A percentile compares a stretch with the other conserved stretches of the same genome.
These are phyloP conservation scores for Lactifluus hygrophoroides DNA, from an alignment of 768 basidiomycete genomes.

Conservation along the genomic window DNA sequence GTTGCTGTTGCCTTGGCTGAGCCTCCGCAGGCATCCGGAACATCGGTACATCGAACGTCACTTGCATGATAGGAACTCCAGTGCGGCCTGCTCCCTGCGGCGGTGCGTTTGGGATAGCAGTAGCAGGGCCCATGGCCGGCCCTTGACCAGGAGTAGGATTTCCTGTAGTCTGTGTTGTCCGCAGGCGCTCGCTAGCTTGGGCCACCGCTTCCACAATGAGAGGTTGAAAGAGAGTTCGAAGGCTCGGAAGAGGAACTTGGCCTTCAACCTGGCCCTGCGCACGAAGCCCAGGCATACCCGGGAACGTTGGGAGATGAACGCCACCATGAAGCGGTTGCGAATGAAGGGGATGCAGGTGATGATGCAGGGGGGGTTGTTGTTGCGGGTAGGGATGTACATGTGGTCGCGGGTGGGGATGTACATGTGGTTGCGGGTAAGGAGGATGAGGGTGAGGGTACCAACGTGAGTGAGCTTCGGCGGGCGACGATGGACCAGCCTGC, in stretches of 20 bases:
- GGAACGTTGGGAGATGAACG: conserved; percentile 5
- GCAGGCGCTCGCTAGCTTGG: conserved; percentile 11
- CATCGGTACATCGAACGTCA: conserved; percentile 11
- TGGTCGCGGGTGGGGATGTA: neutral
- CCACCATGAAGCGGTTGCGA: neutral
- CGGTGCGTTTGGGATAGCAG: neutral
- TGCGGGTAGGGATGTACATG: neutral
- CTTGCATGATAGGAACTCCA: conserved; percentile 8
- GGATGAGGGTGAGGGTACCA: neutral
- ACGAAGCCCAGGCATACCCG: conserved; percentile 12
- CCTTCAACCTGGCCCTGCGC: conserved; percentile 15
- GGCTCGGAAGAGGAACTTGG: conserved; percentile 16
- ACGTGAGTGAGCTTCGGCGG: neutral
- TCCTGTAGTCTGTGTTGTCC: conserved; percentile 3
- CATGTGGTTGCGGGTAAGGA: neutral
- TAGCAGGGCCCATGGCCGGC: neutral
- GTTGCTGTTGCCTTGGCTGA: neutral
- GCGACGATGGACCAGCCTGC: neutral
- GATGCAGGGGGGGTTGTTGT: neutral
- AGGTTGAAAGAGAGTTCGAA: conserved; percentile 16
- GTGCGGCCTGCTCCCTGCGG: neutral
- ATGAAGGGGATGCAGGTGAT: neutral
- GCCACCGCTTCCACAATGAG: conserved; percentile 13
- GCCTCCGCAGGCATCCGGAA: conserved; percentile 9
- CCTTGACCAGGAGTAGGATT: neutral